phyloP scores from a whole-genome alignment of 306 rosid species.

The Begonia masoniana region DNA sequence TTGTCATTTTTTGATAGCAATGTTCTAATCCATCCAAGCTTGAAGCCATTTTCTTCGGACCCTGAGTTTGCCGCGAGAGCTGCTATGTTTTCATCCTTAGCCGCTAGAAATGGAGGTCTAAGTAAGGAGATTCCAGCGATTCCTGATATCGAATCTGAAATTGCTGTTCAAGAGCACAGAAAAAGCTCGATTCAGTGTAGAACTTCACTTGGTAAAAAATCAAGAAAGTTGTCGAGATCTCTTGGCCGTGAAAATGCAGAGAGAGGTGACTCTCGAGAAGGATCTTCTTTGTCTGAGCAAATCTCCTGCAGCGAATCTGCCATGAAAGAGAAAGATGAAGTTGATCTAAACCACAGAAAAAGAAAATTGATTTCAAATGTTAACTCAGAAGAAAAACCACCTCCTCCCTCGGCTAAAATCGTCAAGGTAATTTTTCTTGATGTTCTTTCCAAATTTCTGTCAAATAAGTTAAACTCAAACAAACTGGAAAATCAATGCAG shows the following conservation, averaged over 20 bases:
- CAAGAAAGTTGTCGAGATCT: slow-evolving; percentile 13
- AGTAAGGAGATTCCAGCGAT: slow-evolving; percentile 25
- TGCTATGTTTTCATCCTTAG: slow-evolving; percentile 35
- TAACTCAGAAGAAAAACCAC: slow-evolving; percentile 8
- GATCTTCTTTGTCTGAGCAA: slow-evolving; percentile 48
- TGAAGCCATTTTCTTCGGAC: slow-evolving; percentile 34
- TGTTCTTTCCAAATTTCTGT: background rate
- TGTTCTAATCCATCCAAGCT: slow-evolving; percentile 14
- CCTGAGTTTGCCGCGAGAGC: slow-evolving; percentile 44
- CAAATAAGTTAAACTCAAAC: background rate
- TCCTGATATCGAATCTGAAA: slow-evolving; percentile 22
- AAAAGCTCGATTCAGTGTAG: slow-evolving; percentile 3
- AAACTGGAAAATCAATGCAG: slow-evolving; percentile 8
- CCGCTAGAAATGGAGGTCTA: slow-evolving; percentile 15
- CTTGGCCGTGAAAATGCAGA: slow-evolving; percentile 39
- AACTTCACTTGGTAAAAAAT: too few relatives aligned
- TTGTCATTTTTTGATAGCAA: slow-evolving; percentile 10
- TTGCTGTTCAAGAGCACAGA: slow-evolving; percentile 16
- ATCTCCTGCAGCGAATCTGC: slow-evolving; percentile 24
- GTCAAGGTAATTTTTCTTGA: slow-evolving; percentile 19
- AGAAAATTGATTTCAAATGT: slow-evolving; percentile 30
- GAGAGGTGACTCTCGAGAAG: slow-evolving; percentile 36
- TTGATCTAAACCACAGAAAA: slow-evolving; percentile 18
- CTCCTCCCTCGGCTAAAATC: too few relatives aligned
- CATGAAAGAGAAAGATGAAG: slow-evolving; percentile 11